These are phyloP conservation scores for Hypoxylon intermedium DNA, from an alignment of 495 filamentous ascomycete genomes.

Conservation along the genomic window DNA sequence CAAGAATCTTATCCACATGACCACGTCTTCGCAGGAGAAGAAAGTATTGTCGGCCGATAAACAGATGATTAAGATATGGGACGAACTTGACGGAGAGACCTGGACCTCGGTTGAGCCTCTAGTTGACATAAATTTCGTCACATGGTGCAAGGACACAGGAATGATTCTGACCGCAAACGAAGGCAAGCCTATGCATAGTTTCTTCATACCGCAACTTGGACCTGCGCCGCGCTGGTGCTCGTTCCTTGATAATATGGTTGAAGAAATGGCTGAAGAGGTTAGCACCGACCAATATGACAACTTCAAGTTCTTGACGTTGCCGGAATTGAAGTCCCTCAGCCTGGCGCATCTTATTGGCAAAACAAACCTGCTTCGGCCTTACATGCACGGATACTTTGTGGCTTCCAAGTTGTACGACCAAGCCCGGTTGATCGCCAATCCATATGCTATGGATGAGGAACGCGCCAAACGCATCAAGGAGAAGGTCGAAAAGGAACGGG, in stretches of 20 bases:
- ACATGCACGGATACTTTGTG: conserved; percentile 99
- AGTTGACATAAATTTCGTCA: conserved; percentile 91
- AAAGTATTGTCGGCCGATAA: conserved; percentile 94
- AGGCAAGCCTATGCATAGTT: conserved; percentile 88
- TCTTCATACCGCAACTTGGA: conserved; percentile 85
- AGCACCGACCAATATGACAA: conserved; percentile 90
- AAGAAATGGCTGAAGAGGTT: conserved; percentile 90
- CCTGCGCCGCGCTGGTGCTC: conserved; percentile 94
- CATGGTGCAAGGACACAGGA: conserved; percentile 83
- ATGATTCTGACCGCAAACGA: conserved; percentile 95
- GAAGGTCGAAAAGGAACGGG: conserved; percentile 92
- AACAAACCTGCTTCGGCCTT: conserved; percentile 84
- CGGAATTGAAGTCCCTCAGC: conserved; percentile 80
- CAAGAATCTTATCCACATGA: conserved; percentile 86
- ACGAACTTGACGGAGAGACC: conserved; percentile 76
- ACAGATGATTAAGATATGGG: conserved; percentile 96
- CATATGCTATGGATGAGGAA: conserved; percentile 89
- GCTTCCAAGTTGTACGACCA: conserved; percentile 92
- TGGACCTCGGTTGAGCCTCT: conserved; percentile 96
- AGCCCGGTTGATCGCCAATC: conserved; percentile 88
- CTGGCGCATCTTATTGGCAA: conserved; percentile 86
- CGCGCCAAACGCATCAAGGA: conserved; percentile 84
- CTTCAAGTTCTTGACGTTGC: conserved; percentile 92
- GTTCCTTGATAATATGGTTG: conserved; percentile 95
- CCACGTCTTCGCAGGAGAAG: conserved; percentile 76